Evolutionary conservation across 495 filamentous ascomycete species (phyloP).

Genomic region (Penicillium subrubescens): DNA sequence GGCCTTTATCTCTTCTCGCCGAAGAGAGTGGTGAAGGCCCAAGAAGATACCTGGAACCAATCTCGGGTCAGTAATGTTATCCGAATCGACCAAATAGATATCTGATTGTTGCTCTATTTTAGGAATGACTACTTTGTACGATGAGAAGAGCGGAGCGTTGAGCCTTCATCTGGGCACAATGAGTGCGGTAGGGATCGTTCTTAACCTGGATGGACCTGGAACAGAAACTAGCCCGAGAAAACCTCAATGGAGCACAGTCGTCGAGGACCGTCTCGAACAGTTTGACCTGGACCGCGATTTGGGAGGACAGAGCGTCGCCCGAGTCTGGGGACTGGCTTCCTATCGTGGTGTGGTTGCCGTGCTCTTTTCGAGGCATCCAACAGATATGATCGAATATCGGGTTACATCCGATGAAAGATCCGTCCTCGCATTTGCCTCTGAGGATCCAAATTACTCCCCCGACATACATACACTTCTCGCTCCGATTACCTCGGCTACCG

Average conservation of each 20-base stretch:
- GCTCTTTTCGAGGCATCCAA: conserved; percentile 51
- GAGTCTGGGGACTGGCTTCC: conserved; percentile 56
- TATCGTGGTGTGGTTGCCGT: conserved; percentile 40
- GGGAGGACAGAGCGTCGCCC: conserved; percentile 41
- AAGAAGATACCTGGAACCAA: conserved; percentile 31
- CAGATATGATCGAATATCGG: conserved; percentile 55
- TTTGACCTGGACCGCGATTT: conserved; percentile 51
- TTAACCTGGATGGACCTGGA: conserved; percentile 12
- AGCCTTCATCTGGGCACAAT: conserved; percentile 36
- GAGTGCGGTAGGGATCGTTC: conserved; percentile 26
- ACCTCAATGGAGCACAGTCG: conserved; percentile 35
- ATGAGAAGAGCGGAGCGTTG: conserved; percentile 16
- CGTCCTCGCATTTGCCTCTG: conserved; percentile 39
- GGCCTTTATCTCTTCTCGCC: conserved; percentile 18
- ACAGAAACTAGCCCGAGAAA: not conserved
- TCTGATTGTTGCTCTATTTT: conserved; percentile 10
- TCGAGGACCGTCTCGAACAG: conserved; percentile 39
- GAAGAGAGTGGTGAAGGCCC: conserved; percentile 8
- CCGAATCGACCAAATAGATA: not conserved
- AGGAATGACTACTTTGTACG: conserved; percentile 32
- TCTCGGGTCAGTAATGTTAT: conserved; percentile 29
- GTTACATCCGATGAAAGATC: conserved; percentile 40
- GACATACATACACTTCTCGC: conserved; percentile 16
- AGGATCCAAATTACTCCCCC: conserved; percentile 6
- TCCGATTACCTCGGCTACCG: conserved; percentile 4